Evolutionary conservation across 208 protist species (phyloP).

Genomic region (Leishmania braziliensis): DNA sequence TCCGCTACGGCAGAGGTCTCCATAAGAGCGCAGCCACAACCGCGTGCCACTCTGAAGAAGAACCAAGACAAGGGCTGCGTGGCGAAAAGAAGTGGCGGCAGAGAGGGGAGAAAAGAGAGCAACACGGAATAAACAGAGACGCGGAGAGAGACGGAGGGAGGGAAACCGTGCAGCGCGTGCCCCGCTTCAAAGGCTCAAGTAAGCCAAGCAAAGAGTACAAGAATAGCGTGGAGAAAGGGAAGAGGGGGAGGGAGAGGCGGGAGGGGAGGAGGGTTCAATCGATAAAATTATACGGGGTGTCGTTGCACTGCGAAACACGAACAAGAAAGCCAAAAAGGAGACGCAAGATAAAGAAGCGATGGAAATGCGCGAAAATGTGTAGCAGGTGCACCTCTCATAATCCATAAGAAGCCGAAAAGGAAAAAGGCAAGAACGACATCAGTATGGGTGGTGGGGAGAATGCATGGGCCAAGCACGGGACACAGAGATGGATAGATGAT

Average conservation of each 20-base stretch:
- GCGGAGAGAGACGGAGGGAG: background rate
- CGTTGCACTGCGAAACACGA: background rate
- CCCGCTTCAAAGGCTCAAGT: background rate
- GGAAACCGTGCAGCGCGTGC: background rate
- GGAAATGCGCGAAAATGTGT: background rate
- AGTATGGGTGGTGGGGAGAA: too few relatives aligned
- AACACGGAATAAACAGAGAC: background rate
- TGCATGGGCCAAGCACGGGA: background rate
- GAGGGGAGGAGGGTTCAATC: background rate
- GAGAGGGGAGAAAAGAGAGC: background rate
- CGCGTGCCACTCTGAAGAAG: background rate
- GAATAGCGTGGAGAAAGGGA: background rate
- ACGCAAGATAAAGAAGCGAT: background rate
- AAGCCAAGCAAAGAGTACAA: background rate
- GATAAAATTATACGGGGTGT: background rate
- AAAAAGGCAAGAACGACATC: background rate
- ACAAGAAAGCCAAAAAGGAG: background rate
- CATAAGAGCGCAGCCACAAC: background rate
- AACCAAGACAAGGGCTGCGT: background rate
- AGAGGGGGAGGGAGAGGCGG: background rate
- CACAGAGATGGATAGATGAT: background rate
- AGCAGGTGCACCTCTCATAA: background rate
- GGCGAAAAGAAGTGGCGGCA: background rate
- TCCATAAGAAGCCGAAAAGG: background rate
- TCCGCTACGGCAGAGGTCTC: background rate